Conservation (phyloP, 31 red algal species). For the Bonnemaisonia californica region DNA sequence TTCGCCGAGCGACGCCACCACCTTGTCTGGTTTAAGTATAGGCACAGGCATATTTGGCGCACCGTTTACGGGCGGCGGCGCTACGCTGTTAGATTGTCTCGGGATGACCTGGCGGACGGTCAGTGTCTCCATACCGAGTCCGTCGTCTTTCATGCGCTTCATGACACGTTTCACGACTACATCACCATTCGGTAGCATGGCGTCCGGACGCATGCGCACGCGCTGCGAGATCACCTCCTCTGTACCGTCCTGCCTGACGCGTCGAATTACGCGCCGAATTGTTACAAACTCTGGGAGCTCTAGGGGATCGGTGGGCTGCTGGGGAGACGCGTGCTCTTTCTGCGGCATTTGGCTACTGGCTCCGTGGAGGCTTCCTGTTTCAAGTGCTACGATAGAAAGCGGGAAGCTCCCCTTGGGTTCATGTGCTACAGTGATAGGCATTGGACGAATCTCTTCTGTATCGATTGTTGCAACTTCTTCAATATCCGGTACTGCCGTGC, state of each 20-base stretch:
- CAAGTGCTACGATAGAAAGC: too few species aligned
- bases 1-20: background rate
- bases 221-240: constrained; percentile 24
- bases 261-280: constrained; percentile 29
- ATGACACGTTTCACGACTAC: constrained; percentile 42
- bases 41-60: background rate
- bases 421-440: too few species aligned
- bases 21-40: background rate
- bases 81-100: background rate
- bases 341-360: too few species aligned
- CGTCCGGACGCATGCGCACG: constrained; percentile 37
- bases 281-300: constrained; percentile 33
- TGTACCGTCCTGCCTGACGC: constrained; percentile 35
- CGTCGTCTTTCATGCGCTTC: constrained; percentile 49
- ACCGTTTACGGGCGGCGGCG: background rate
- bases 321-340: too few species aligned
- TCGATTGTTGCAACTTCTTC: too few species aligned
- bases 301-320: too few species aligned
- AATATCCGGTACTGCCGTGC: too few species aligned
- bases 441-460: too few species aligned
- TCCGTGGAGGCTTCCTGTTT: too few species aligned
- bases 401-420: too few species aligned
- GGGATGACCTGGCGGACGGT: constrained; percentile 51
- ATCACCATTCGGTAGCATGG: constrained; percentile 53
- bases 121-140: constrained; percentile 29